Percentiles rank a stretch among this genome's conserved stretches.
Conservation (phyloP, 176 grass and related monocot genomes). For the Tillandsia fasciculata region DNA sequence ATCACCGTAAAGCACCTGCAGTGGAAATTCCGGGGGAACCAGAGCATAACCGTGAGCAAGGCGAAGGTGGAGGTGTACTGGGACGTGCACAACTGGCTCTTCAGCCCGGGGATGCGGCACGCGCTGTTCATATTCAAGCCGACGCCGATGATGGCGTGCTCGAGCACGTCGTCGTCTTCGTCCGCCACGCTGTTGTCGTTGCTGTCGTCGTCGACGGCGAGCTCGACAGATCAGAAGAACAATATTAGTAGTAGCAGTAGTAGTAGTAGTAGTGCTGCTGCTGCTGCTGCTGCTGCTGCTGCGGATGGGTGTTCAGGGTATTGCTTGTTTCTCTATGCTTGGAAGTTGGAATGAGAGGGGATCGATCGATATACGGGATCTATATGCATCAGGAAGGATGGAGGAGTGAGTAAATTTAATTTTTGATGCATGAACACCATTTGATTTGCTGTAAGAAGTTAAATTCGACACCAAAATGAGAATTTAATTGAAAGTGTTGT, state of each 20-base stretch:
- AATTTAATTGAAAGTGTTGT: neutral
- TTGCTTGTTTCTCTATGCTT: slow-evolving; percentile 81
- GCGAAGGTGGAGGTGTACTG: slow-evolving; percentile 71
- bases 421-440: neutral
- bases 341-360: slow-evolving; percentile 61
- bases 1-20: slow-evolving; percentile 68
- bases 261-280: neutral
- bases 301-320: slow-evolving; percentile 37
- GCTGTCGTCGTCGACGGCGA: neutral
- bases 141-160: slow-evolving; percentile 6
- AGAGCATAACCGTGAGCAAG: slow-evolving; percentile 62
- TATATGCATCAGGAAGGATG: too few species aligned
- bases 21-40: slow-evolving; percentile 95
- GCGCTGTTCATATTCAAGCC: slow-evolving; percentile 94
- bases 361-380: too few species aligned
- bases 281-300: neutral
- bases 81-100: slow-evolving; percentile 92
- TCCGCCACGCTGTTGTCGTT: slow-evolving; percentile 2
- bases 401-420: too few species aligned
- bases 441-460: neutral
- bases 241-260: too few species aligned
- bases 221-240: too few species aligned
- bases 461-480: neutral
- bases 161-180: neutral
- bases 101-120: slow-evolving; percentile 58